Percentiles rank a stretch among this genome's conserved stretches.
phyloP scores from a whole-genome alignment of 305 asterid genomes.

The Solanum aculeatissimum region DNA sequence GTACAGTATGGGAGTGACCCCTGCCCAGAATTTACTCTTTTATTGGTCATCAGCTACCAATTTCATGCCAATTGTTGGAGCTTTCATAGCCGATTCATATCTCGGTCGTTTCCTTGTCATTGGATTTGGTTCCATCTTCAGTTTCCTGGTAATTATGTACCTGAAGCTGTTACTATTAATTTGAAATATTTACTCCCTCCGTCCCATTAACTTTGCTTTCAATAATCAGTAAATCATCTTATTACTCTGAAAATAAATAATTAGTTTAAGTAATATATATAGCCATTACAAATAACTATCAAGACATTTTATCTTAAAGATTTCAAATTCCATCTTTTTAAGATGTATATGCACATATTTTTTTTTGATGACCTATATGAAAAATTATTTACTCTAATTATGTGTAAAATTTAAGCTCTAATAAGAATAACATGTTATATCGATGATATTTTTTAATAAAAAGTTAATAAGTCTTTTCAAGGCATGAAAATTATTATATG shows the following conservation, averaged over 20 bases:
- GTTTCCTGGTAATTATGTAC: background rate
- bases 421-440: background rate
- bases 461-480: background rate
- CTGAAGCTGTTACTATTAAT: too few relatives aligned
- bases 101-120: constrained; percentile 12
- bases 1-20: constrained; percentile 7
- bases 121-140: constrained; percentile 9
- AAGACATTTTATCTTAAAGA: background rate
- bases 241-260: background rate
- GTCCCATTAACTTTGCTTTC: too few relatives aligned
- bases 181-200: too few relatives aligned
- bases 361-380: too few relatives aligned
- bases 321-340: too few relatives aligned
- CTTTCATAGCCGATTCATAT: constrained; percentile 15
- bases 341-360: too few relatives aligned
- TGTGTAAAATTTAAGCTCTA: too few relatives aligned
- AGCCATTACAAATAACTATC: background rate
- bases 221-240: background rate
- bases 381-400: too few relatives aligned
- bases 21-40: constrained; percentile 9
- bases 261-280: background rate
- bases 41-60: constrained; percentile 19
- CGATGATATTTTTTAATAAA: background rate
- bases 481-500: background rate
- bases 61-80: constrained; percentile 12